Percentiles rank a stretch among this genome's conserved stretches.
Conservation (phyloP, 2,329 filamentous ascomycete species). For the Metarhizium humberi region DNA sequence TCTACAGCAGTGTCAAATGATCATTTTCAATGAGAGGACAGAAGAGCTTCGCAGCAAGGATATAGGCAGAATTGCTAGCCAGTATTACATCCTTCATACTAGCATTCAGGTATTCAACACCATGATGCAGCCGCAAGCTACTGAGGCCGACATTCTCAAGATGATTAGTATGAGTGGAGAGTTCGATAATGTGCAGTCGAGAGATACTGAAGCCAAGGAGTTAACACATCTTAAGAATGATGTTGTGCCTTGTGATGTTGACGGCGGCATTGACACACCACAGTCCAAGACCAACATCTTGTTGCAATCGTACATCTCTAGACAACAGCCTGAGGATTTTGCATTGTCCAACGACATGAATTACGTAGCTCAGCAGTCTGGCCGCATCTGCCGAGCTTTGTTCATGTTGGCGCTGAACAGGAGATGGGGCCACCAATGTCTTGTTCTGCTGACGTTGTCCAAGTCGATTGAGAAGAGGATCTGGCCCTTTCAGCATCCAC, state of each 20-base stretch:
- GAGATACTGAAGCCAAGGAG: slow-evolving; percentile 85
- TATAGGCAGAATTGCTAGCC: slow-evolving; percentile 90
- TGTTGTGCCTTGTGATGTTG: slow-evolving; percentile 67
- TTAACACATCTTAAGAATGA: slow-evolving; percentile 65
- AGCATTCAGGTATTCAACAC: slow-evolving; percentile 95
- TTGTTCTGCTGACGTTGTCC: slow-evolving; percentile 81
- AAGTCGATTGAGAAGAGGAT: slow-evolving; percentile 96
- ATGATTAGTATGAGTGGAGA: slow-evolving; percentile 98
- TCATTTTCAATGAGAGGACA: slow-evolving; percentile 92
- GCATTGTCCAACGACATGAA: slow-evolving; percentile 84
- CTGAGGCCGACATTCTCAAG: slow-evolving; percentile 83
- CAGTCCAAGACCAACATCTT: slow-evolving; percentile 95
- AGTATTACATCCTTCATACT: slow-evolving; percentile 90
- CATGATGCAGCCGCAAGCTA: slow-evolving; percentile 79
- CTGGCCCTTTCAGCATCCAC: slow-evolving; percentile 90
- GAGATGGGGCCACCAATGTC: slow-evolving; percentile 90
- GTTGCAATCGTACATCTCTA: slow-evolving; percentile 87
- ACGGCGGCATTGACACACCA: slow-evolving; percentile 58
- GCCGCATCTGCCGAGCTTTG: slow-evolving; percentile 84
- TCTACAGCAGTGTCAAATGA: slow-evolving; percentile 93
- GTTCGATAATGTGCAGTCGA: slow-evolving; percentile 91
- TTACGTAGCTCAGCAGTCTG: slow-evolving; percentile 92
- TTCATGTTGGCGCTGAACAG: slow-evolving; percentile 97
- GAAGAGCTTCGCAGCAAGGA: slow-evolving; percentile 93
- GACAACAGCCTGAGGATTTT: slow-evolving; percentile 83